These are phyloP conservation scores for Russula dissimulans DNA, from an alignment of 768 basidiomycete species.

Conservation along the genomic window DNA sequence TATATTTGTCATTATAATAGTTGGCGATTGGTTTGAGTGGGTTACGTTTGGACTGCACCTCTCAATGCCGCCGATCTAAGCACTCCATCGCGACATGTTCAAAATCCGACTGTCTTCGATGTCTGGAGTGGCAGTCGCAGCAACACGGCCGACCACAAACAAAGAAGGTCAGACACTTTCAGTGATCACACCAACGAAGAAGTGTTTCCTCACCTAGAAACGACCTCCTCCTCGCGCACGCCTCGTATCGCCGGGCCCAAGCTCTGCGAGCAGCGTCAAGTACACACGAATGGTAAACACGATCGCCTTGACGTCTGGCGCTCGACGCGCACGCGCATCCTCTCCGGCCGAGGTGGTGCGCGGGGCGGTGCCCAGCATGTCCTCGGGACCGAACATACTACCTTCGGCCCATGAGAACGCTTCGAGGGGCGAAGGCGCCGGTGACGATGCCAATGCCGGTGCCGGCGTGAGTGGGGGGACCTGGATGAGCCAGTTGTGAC, in stretches of 20 bases:
- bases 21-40: too few species aligned
- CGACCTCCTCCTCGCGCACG: constrained; percentile 42
- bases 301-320: constrained; percentile 45
- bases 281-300: constrained; percentile 62
- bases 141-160: not conserved
- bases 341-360: constrained; percentile 25
- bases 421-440: constrained; percentile 33
- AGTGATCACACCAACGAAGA: constrained; percentile 25
- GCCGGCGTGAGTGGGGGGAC: constrained; percentile 26
- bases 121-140: constrained; percentile 20
- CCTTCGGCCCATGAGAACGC: constrained; percentile 57
- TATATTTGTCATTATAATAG: too few species aligned
- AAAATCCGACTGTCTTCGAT: constrained; percentile 28
- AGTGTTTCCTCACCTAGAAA: constrained; percentile 46
- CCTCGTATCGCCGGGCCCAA: constrained; percentile 45
- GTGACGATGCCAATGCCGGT: not conserved
- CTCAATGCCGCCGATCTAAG: constrained; percentile 29
- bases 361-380: not conserved
- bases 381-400: constrained; percentile 38
- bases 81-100: constrained; percentile 29
- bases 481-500: constrained; percentile 54
- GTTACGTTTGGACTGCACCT: too few species aligned
- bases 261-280: constrained; percentile 38
- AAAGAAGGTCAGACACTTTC: not conserved
- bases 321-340: constrained; percentile 49